phyloP scores from a whole-genome alignment of 352 stramenopile species.

The Globisporangium orthogonon region DNA sequence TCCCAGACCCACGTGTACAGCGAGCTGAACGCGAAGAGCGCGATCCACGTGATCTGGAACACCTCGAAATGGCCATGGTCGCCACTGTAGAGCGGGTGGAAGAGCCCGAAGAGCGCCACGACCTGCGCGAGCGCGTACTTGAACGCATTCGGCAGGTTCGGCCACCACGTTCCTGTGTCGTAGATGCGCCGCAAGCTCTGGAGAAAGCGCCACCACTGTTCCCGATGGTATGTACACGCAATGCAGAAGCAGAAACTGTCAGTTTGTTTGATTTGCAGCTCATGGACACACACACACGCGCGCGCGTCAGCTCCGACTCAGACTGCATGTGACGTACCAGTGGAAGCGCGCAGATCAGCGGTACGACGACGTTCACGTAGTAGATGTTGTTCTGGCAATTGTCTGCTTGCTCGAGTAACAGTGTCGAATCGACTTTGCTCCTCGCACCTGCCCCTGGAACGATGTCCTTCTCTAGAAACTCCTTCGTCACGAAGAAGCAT shows the following conservation, averaged over 20 bases:
- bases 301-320: background rate
- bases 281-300: background rate
- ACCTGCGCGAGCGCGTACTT: conserved; percentile 92
- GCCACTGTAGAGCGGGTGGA: conserved; percentile 71
- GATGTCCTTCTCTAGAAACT: conserved; percentile 85
- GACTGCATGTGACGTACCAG: conserved; percentile 29
- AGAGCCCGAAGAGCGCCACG: conserved; percentile 80
- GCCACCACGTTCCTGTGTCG: conserved; percentile 93
- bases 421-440: too few species aligned
- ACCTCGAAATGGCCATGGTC: conserved; percentile 15
- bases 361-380: conserved; percentile 94
- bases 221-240: too few species aligned
- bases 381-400: conserved; percentile 72
- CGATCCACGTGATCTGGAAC: conserved; percentile 69
- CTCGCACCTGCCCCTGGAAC: conserved; percentile 4
- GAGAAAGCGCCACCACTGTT: conserved; percentile 92
- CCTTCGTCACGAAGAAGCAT: conserved; percentile 93
- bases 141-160: conserved; percentile 93
- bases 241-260: background rate
- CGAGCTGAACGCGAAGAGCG: conserved; percentile 74
- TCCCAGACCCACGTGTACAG: conserved; percentile 83
- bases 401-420: conserved; percentile 6
- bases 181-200: conserved; percentile 94
- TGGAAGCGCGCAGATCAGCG: conserved; percentile 92
- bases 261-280: background rate